phyloP scores from a whole-genome alignment of 2,329 filamentous ascomycete genomes.

The Aspergillus alliaceus region DNA sequence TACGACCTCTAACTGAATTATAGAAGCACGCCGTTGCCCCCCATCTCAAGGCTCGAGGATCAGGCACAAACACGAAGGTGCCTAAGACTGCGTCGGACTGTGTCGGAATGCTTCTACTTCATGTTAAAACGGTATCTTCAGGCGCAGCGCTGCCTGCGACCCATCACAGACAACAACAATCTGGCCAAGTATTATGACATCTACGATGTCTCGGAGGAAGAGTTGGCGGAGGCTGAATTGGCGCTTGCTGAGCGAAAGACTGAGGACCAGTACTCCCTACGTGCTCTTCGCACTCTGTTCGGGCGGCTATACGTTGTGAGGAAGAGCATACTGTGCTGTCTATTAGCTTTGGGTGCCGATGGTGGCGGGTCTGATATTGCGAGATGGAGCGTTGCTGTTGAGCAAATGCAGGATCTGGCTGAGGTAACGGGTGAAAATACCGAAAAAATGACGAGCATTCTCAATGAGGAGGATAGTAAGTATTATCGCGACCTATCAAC shows the following conservation, averaged over 20 bases:
- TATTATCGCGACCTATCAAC: slow-evolving; percentile 12
- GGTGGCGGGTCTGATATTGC: slow-evolving; percentile 74
- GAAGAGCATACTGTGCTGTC: slow-evolving; percentile 83
- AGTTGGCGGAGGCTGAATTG: slow-evolving; percentile 68
- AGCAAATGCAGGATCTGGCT: slow-evolving; percentile 69
- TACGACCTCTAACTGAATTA: slow-evolving; percentile 20
- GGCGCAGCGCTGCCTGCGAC: slow-evolving; percentile 66
- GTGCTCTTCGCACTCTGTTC: slow-evolving; percentile 76
- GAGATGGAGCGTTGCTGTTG: slow-evolving; percentile 75
- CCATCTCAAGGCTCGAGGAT: slow-evolving; percentile 89
- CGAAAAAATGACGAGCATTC: slow-evolving; percentile 64
- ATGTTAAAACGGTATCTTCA: slow-evolving; percentile 72
- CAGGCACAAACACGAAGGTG: slow-evolving; percentile 77
- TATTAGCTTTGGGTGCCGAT: slow-evolving; percentile 81
- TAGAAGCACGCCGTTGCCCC: slow-evolving; percentile 84
- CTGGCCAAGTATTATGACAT: slow-evolving; percentile 92
- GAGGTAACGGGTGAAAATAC: slow-evolving; percentile 62
- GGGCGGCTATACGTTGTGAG: slow-evolving; percentile 78
- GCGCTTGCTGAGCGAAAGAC: slow-evolving; percentile 66
- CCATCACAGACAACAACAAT: slow-evolving; percentile 75
- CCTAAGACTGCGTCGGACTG: slow-evolving; percentile 71
- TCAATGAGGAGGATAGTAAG: slow-evolving; percentile 79
- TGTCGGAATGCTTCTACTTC: slow-evolving; percentile 68
- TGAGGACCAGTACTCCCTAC: slow-evolving; percentile 75
- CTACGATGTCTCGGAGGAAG: slow-evolving; percentile 74